Percentiles rank a stretch among this genome's conserved stretches.
Conservation (phyloP, 768 basidiomycete genomes). For the Leccinum truebloodii region DNA sequence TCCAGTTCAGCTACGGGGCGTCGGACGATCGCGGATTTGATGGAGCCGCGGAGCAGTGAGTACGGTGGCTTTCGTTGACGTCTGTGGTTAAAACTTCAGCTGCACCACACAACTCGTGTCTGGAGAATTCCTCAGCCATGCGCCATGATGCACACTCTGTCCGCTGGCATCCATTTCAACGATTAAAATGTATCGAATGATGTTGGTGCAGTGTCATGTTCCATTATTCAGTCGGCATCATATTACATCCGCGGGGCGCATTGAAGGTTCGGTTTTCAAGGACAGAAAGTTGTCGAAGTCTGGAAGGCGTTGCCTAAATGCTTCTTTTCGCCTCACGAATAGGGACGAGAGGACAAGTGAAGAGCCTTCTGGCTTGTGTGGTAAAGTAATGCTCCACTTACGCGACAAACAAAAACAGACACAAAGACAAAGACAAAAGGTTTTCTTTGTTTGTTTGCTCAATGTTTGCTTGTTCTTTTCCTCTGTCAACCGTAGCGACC, state of each 20-base stretch:
- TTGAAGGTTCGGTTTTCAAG: background rate
- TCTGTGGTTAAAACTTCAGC: constrained; percentile 30
- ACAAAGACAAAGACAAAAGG: background rate
- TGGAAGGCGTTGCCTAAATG: background rate
- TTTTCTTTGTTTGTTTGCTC: background rate
- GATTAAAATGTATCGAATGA: background rate
- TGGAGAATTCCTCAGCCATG: background rate
- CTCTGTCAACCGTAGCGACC: background rate
- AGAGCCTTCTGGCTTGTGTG: background rate
- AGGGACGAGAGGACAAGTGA: constrained; percentile 7
- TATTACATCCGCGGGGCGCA: background rate
- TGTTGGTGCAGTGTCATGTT: background rate
- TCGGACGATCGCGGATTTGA: constrained; percentile 84
- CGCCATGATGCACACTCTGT: background rate
- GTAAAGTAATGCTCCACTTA: constrained; percentile 11
- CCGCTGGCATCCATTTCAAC: background rate
- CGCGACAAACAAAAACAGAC: constrained; percentile 1
- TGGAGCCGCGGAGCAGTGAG: constrained; percentile 91
- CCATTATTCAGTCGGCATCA: background rate
- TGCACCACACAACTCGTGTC: background rate
- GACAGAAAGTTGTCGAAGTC: background rate
- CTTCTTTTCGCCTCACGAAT: constrained; percentile 5
- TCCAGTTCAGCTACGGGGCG: constrained; percentile 84
- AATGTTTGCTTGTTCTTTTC: background rate
- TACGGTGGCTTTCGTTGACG: constrained; percentile 77